Conservation (phyloP, 441 rosid species). For the Gossypium laxum region DNA sequence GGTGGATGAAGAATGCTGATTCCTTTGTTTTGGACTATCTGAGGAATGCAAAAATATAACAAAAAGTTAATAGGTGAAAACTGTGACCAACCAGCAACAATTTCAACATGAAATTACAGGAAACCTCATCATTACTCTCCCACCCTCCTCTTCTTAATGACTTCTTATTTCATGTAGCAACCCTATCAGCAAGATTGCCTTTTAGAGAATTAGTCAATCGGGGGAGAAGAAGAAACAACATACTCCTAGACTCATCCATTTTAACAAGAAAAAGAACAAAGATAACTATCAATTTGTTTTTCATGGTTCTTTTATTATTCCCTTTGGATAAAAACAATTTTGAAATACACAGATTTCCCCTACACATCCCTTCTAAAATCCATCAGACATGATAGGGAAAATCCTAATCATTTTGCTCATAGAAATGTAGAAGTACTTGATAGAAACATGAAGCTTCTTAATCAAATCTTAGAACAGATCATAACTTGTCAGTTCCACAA, state of each 20-base stretch:
- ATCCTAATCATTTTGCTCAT: not conserved
- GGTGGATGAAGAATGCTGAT: slow-evolving; percentile 24
- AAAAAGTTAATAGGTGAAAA: not conserved
- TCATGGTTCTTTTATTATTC: not conserved
- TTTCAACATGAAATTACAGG: not conserved
- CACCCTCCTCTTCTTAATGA: not conserved
- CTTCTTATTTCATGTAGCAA: not conserved
- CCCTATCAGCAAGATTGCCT: not conserved
- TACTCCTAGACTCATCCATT: not conserved
- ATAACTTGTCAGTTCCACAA: not conserved
- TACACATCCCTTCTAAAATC: not conserved
- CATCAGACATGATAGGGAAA: not conserved
- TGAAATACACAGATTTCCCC: not conserved
- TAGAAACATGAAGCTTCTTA: not conserved
- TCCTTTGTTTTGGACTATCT: slow-evolving; percentile 44
- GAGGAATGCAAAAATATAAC: slow-evolving; percentile 18
- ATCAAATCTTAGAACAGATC: not conserved
- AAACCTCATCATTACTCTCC: not conserved
- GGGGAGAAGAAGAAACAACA: not conserved
- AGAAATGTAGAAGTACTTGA: not conserved
- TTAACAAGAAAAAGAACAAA: not conserved
- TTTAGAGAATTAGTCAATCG: not conserved
- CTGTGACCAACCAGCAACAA: not conserved
- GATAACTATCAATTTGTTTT: not conserved
- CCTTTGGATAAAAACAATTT: not conserved